A percentile compares a stretch with the other conserved stretches of the same genome.
phyloP scores from a whole-genome alignment of 2,329 filamentous ascomycete species.

The Magnaporthiopsis poae region DNA sequence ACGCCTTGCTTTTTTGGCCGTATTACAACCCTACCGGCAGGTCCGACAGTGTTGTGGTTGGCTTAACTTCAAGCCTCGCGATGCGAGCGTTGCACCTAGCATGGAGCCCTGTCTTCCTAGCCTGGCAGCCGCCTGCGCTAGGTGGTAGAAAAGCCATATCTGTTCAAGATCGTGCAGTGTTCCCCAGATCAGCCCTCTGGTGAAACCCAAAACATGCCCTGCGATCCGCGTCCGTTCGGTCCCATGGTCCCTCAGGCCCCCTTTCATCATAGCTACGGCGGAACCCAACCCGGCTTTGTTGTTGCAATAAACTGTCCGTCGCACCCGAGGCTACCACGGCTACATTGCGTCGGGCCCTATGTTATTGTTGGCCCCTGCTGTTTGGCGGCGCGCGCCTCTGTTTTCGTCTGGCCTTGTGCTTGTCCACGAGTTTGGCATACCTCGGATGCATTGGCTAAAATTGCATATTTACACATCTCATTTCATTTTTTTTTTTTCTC shows the following conservation, averaged over 20 bases:
- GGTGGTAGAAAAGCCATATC: not conserved
- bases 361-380: constrained; percentile 6
- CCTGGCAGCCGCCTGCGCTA: not conserved
- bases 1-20: not conserved
- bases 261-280: constrained; percentile 1
- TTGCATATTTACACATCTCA: not conserved
- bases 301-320: constrained; percentile 5
- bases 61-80: not conserved
- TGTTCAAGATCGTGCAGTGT: not conserved
- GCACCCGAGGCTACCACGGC: not conserved
- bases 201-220: not conserved
- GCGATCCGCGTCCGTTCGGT: not conserved
- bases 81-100: not conserved
- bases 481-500: not conserved
- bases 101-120: not conserved
- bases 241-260: not conserved
- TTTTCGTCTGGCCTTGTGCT: not conserved
- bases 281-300: constrained; percentile 8
- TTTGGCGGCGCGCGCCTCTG: not conserved
- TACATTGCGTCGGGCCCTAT: not conserved
- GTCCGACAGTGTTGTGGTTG: not conserved
- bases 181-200: not conserved
- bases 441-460: not conserved
- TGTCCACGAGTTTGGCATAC: not conserved
- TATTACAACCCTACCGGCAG: not conserved